Conservation (phyloP, 129 eudicot species). For the Flaveria linearis region DNA sequence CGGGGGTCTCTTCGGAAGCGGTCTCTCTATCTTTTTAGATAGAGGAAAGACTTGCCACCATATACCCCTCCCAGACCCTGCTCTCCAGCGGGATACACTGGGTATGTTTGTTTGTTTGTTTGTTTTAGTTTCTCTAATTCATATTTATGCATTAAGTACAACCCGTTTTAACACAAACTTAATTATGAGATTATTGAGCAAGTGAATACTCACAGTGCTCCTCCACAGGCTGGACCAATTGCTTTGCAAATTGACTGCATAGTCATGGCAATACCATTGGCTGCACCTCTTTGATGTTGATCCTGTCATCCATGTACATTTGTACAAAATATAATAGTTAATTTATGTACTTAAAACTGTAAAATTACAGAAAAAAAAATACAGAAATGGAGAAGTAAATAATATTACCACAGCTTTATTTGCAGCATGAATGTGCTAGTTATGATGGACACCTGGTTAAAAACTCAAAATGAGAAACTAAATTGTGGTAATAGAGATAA, state of each 20-base stretch:
- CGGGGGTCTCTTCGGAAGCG: too few relatives aligned
- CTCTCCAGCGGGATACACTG: too few relatives aligned
- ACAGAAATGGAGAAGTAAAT: not conserved
- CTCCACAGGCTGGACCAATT: conserved; percentile 73
- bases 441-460: conserved; percentile 50
- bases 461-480: not conserved
- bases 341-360: not conserved
- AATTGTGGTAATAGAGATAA: not conserved
- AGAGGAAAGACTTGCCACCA: too few relatives aligned
- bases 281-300: conserved; percentile 92
- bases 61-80: too few relatives aligned
- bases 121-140: too few relatives aligned
- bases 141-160: not conserved
- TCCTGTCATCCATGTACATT: conserved; percentile 42
- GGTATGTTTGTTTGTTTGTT: too few relatives aligned
- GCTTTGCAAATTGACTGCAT: conserved; percentile 70
- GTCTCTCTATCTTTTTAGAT: too few relatives aligned
- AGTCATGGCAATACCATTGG: conserved; percentile 80
- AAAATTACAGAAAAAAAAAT: not conserved
- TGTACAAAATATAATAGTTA: not conserved
- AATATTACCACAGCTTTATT: conserved; percentile 76
- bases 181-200: not conserved
- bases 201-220: conserved; percentile 62
- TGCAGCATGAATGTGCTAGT: conserved; percentile 73
- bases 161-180: not conserved